Percentiles rank a stretch among this genome's conserved stretches.
These are phyloP conservation scores for Pseudoperonospora humuli DNA, from an alignment of 352 stramenopile species.

Conservation along the genomic window DNA sequence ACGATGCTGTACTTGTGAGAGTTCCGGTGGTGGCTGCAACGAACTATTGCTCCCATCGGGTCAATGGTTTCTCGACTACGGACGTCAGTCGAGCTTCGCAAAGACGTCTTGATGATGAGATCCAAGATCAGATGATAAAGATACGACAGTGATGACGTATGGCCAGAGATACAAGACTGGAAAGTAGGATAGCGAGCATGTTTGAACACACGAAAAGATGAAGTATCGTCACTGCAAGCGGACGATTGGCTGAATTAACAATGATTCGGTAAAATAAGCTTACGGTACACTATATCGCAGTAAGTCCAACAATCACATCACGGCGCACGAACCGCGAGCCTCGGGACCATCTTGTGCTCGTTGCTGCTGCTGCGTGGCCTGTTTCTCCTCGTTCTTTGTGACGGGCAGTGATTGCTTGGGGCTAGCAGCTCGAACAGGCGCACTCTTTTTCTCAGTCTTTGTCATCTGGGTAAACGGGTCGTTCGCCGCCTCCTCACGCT, in stretches of 20 bases:
- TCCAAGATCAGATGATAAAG: slow-evolving; percentile 1
- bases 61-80: slow-evolving; percentile 5
- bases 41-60: slow-evolving; percentile 23
- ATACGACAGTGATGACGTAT: not conserved
- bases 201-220: slow-evolving; percentile 4
- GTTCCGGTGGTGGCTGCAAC: slow-evolving; percentile 11
- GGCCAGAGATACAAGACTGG: not conserved
- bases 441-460: not conserved
- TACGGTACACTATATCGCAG: too few relatives aligned
- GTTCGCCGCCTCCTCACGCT: slow-evolving; percentile 25
- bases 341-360: too few relatives aligned
- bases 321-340: slow-evolving; percentile 7
- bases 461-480: slow-evolving; percentile 28
- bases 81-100: not conserved
- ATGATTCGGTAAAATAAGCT: slow-evolving; percentile 28
- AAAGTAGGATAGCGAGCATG: slow-evolving; percentile 1
- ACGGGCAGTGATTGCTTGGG: slow-evolving; percentile 1
- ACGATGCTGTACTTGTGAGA: not conserved
- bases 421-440: not conserved
- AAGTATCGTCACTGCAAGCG: slow-evolving; percentile 21
- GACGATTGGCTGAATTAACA: slow-evolving; percentile 9
- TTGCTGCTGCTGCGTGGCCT: slow-evolving; percentile 1
- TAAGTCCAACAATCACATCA: slow-evolving; percentile 17
- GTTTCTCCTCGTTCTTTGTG: slow-evolving; percentile 5
- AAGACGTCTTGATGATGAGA: not conserved